Base-by-base conservation (phyloP, 148 eudicot genomes). In the Rhododendron henanense region DNA sequence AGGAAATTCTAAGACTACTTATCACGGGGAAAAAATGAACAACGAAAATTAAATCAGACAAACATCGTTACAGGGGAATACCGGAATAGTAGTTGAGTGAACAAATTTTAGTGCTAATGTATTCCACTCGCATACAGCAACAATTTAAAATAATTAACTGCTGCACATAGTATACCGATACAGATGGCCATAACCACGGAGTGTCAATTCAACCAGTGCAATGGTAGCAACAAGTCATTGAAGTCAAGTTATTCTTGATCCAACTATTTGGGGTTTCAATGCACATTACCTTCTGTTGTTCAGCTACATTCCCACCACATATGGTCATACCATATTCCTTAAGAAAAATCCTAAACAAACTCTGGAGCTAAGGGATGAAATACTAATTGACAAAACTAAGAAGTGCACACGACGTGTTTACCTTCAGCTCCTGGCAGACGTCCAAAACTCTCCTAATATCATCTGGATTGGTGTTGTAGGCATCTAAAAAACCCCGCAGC, bases 371-470 rank as follows among this genome's bases (percentile, higher is more conserved):
- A 16, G 31, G 15, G 39, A 3, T 25, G 18, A 59, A 61, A 59
- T 39, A 82, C 14, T 18, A 39, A 63, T 53, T 16, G 67, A 85
- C 41, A 73, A 14, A 10, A 83, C 10, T 41, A 16, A 28, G 47
- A 84, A 50, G 85, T 28, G 28, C 44, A 41, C 10, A 28, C 79
- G n/a, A 41, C 48, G 13, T 69, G 25, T 80, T 31, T 87, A 94
- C 99, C 99, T 96, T 94, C 55, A 90, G 79, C 90, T 96, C 98
- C 90, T 94, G 93, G 89, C 96, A 96, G 33, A 92, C 87, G 85
- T 96, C 98, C 90, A 93, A 87, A 87, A 94, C 84, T 87, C 88
- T 88, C 84, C 45, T 85, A 31, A 91, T 87, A 48, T 84, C 91
- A 59, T 93, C 97, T 16, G 88, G 88, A 88, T 95, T 94, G 45